Base-by-base conservation (phyloP, 345 rosid species). In the Salix brachista region DNA sequence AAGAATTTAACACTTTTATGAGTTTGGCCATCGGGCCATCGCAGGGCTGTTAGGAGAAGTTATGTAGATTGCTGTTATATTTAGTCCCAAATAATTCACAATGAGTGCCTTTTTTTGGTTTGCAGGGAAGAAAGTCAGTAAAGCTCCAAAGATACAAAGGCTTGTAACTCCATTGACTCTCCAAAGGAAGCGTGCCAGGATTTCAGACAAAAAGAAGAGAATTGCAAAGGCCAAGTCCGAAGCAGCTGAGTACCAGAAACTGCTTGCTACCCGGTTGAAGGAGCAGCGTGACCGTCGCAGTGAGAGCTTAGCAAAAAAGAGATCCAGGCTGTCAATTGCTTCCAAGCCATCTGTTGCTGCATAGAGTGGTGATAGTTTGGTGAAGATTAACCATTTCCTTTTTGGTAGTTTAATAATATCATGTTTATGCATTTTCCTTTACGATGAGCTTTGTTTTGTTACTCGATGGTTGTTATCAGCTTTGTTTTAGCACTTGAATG, bases 111-210 rank as follows among this genome's bases (percentile, higher is more conserved):
- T 21, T n/a, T 21, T 21, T 75, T n/a, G 46, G 21, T 71, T 28
- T 41, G 61, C 89, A 92, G 97, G 97, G 44, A 92, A 92, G 91
- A 78, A 87, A 80, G 94, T 83, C 6, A 94, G 96, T 83, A 94
- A 92, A 81, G 97, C 97, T 50, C 98, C 97, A 0, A 92, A 92
- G 82, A 92, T 92, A 75, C 98, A 92, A 92, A 88, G 98, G 86
- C 80, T 93, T 77, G 95, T 92, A 54, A 94, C 94, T n/a, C 97
- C 98, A 14, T 48, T 91, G 89, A 92, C 95, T 7, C 83, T 94
- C 80, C 98, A 92, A 78, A 88, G 96, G 91, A 94, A 94, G 91
- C 88, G 94, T 0, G 78, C 87, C 0, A 91, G 97, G 86, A 85
- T 90, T 79, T 80, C 94, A 8, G 92, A 90, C 56, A 94, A 94